Base-by-base conservation (phyloP, 108 stramenopile species). In the Aureococcus anophagefferens region DNA sequence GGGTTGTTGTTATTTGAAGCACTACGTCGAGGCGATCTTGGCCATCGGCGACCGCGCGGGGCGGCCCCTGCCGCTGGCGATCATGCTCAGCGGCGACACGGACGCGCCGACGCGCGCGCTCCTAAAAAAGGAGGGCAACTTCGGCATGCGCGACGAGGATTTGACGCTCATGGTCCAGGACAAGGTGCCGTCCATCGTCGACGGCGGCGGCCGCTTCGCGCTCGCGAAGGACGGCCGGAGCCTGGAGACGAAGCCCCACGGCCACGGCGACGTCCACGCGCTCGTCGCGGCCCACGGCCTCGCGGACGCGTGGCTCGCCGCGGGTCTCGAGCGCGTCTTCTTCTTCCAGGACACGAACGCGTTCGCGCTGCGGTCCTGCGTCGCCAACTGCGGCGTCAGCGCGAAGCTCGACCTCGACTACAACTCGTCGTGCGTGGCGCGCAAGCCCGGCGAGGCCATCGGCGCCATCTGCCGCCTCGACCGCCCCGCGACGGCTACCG, bases 261-360 rank as follows among this genome's bases (percentile, higher is more conserved):
- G 40, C 40, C 40, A 99, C 76, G 98, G 98, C 35, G 98, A 98
- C 79, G 98, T 99, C 44, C 98, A 99, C 77, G 84, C 91, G 69
- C 74, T 99, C 36, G 77, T 99, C 68, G 88, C 83, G 65, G 72
- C 83, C 29, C 90, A 90, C 74, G 93, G 95, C 33, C 69, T 94
- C 40, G 86, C 95, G 13, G 77, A 89, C 65, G 73, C 87, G 46
- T 96, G 97, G 92, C 80, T 88, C 73, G 78, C 82, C 62, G 77
- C 86, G 65, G 94, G 94, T 25, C 84, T 85, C 45, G 84, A 88
- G 37, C 90, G 94, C 79, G 86, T 97, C 13, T 80, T 99, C 68
- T 99, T 99, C 81, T 86, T 99, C 81, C 98, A 99, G 79, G 98
- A 99, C 88, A 99, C 98, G 64, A 99, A 99, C 79, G 95, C 94